phyloP scores from a whole-genome alignment of 192 early-diverging fungal genomes.

The Pilobolus umbonatus region DNA sequence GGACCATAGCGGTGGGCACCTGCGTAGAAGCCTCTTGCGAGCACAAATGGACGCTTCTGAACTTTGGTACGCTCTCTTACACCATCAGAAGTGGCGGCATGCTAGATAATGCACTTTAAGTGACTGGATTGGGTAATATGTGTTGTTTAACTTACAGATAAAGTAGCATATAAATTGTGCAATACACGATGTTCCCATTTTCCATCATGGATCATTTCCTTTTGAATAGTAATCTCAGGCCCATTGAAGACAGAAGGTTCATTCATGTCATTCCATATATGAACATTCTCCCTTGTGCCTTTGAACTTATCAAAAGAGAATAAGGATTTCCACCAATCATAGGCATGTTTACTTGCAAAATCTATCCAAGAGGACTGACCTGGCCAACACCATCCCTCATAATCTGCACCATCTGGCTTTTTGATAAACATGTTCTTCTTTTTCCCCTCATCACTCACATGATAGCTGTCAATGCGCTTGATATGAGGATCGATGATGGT shows the following conservation, averaged over 20 bases:
- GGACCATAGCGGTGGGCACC: constrained; percentile 94
- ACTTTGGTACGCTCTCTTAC: constrained; percentile 55
- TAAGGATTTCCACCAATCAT: constrained; percentile 73
- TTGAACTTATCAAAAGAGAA: constrained; percentile 79
- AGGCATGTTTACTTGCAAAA: constrained; percentile 74
- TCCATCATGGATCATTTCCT: constrained; percentile 84
- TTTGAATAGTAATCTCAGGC: constrained; percentile 95
- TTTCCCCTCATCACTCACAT: constrained; percentile 72
- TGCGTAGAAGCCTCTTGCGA: constrained; percentile 94
- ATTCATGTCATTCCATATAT: constrained; percentile 99
- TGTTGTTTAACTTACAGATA: constrained; percentile 50
- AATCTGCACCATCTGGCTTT: constrained; percentile 63
- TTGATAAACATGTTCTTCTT: constrained; percentile 76
- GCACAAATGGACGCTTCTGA: constrained; percentile 80
- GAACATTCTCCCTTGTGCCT: constrained; percentile 74
- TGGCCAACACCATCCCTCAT: constrained; percentile 99
- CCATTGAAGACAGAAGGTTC: constrained; percentile 97
- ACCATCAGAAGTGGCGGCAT: constrained; percentile 83
- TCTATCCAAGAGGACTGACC: constrained; percentile 89
- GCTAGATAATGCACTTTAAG: constrained; percentile 39
- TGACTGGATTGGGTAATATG: not conserved
- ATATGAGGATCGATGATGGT: constrained; percentile 97
- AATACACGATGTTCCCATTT: constrained; percentile 88
- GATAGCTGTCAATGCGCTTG: constrained; percentile 76
- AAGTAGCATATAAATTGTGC: constrained; percentile 91